Conservation (phyloP, 441 rosid genomes). For the Bruguiera hainesii region DNA sequence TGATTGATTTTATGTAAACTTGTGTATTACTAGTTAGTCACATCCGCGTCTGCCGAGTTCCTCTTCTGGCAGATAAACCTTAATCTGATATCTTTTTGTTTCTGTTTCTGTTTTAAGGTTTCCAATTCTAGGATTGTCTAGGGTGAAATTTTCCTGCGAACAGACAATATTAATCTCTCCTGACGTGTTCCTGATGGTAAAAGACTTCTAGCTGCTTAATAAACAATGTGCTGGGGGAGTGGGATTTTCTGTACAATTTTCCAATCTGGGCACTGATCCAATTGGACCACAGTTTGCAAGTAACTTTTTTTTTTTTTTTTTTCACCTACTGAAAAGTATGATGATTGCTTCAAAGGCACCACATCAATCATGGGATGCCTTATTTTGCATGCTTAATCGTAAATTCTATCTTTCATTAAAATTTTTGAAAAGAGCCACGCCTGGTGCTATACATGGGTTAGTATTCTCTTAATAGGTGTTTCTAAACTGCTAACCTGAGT, state of each 20-base stretch:
- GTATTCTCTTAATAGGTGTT: neutral
- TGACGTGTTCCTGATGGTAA: too few relatives aligned
- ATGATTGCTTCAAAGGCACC: neutral
- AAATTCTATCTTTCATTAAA: neutral
- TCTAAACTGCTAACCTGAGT: constrained; percentile 3
- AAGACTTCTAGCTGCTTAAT: too few relatives aligned
- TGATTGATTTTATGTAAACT: too few relatives aligned
- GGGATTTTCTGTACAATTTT: neutral
- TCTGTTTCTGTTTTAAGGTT: too few relatives aligned
- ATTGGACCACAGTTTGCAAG: neutral
- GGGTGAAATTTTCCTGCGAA: too few relatives aligned
- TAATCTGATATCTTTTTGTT: too few relatives aligned
- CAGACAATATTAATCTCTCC: too few relatives aligned
- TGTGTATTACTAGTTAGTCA: too few relatives aligned
- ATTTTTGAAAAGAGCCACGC: constrained; percentile 7
- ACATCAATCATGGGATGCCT: neutral
- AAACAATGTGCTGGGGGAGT: too few relatives aligned
- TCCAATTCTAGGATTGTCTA: too few relatives aligned
- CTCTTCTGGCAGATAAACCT: too few relatives aligned
- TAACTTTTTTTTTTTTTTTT: neutral
- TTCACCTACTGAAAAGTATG: neutral
- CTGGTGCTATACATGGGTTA: neutral
- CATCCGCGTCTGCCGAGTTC: too few relatives aligned
- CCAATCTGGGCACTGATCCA: neutral
- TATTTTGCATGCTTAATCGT: neutral